These are phyloP conservation scores for Pythium guiyangense DNA, from an alignment of 352 stramenopile genomes.

Conservation along the genomic window DNA sequence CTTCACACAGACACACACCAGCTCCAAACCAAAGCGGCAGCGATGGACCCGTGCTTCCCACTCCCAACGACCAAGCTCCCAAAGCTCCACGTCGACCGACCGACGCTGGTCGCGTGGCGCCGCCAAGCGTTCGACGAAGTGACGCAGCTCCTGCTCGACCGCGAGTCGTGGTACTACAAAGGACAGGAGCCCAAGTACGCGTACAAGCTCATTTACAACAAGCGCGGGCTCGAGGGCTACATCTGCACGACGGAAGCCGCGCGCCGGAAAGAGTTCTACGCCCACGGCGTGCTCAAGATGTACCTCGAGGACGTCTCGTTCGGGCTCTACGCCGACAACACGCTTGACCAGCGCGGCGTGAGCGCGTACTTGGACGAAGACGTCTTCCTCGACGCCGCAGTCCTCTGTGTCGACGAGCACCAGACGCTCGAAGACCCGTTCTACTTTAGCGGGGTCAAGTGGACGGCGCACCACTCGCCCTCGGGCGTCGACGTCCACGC, in stretches of 20 bases:
- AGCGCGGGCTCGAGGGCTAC: constrained; percentile 26
- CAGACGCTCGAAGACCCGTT: constrained; percentile 35
- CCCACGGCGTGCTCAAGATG: constrained; percentile 9
- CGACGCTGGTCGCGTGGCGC: constrained; percentile 8
- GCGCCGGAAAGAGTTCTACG: constrained; percentile 9
- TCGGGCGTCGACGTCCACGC: neutral
- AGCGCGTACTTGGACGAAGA: constrained; percentile 16
- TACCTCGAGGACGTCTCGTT: constrained; percentile 25
- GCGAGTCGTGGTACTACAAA: constrained; percentile 14
- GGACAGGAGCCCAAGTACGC: constrained; percentile 9
- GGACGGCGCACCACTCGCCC: constrained; percentile 8
- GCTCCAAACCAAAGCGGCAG: neutral
- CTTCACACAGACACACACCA: neutral
- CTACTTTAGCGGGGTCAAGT: constrained; percentile 57
- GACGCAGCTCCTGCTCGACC: constrained; percentile 3
- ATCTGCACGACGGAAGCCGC: constrained; percentile 9
- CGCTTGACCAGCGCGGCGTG: constrained; percentile 36
- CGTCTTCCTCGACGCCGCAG: constrained; percentile 32
- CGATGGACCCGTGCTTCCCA: constrained; percentile 7
- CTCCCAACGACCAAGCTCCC: constrained; percentile 1
- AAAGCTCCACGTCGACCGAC: constrained; percentile 2
- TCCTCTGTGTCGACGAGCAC: constrained; percentile 36
- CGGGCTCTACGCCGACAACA: constrained; percentile 37
- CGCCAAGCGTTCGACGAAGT: constrained; percentile 2
- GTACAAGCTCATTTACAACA: constrained; percentile 25